phyloP scores from a whole-genome alignment of 352 stramenopile species.

The Pythium sp. region DNA sequence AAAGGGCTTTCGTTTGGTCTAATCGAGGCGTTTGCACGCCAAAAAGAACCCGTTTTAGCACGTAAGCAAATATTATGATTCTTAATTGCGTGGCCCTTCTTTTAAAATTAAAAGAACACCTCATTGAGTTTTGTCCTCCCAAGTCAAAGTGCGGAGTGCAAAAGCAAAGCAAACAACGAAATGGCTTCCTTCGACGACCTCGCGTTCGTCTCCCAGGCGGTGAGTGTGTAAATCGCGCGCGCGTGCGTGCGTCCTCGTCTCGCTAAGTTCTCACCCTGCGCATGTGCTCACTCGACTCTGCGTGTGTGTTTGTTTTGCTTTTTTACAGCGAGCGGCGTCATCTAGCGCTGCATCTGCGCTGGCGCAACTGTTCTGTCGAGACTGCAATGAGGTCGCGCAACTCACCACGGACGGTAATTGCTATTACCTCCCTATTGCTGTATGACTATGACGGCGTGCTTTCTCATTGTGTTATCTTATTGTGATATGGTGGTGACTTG shows the following conservation, averaged over 20 bases:
- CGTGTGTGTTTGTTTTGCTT: neutral
- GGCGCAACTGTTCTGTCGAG: constrained; percentile 46
- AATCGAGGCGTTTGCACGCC: too few relatives aligned
- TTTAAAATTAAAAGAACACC: too few relatives aligned
- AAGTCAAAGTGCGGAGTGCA: too few relatives aligned
- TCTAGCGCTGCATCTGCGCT: neutral
- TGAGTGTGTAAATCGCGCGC: neutral
- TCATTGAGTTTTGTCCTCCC: too few relatives aligned
- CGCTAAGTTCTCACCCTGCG: neutral
- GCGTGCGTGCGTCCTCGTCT: neutral
- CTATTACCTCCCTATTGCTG: too few relatives aligned
- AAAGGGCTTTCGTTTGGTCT: too few relatives aligned
- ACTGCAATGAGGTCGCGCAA: constrained; percentile 60
- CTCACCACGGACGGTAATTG: neutral
- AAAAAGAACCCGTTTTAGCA: too few relatives aligned
- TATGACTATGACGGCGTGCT: too few relatives aligned
- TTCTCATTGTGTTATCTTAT: constrained; percentile 20
- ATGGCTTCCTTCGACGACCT: constrained; percentile 79
- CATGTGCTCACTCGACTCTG: neutral
- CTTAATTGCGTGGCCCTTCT: too few relatives aligned
- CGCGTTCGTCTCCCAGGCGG: constrained; percentile 39
- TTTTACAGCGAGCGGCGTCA: neutral
- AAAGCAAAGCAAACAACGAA: neutral
- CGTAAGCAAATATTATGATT: too few relatives aligned
- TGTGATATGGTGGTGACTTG: neutral